These are phyloP conservation scores for Pisolithus tinctorius DNA, from an alignment of 768 basidiomycete species.

Conservation along the genomic window DNA sequence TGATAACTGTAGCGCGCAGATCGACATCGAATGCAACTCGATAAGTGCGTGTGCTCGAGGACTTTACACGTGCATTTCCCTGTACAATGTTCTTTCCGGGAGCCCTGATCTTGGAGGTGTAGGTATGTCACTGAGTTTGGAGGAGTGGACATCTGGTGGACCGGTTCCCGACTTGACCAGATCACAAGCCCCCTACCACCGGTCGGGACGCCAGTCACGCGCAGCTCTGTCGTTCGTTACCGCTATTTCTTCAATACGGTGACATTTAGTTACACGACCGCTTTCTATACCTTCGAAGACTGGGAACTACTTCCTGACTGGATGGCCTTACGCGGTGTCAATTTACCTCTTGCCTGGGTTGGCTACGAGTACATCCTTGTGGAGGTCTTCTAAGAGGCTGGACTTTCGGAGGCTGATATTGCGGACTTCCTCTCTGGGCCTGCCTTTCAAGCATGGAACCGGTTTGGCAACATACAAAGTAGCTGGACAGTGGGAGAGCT, in stretches of 20 bases:
- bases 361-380: conserved; percentile 34
- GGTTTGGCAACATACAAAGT: conserved; percentile 38
- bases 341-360: conserved; percentile 37
- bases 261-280: conserved; percentile 35
- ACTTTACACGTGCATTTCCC: conserved; percentile 28
- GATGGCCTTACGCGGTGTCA: conserved; percentile 35
- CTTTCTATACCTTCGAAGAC: conserved; percentile 34
- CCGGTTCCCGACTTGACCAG: conserved; percentile 31
- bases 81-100: neutral
- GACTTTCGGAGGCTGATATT: conserved; percentile 31
- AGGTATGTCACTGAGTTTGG: conserved; percentile 33
- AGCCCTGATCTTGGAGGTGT: neutral
- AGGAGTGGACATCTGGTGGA: conserved; percentile 39
- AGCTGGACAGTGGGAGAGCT: conserved; percentile 30
- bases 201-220: conserved; percentile 26
- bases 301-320: conserved; percentile 37
- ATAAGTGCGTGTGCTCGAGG: conserved; percentile 33
- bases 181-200: conserved; percentile 25
- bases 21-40: conserved; percentile 30
- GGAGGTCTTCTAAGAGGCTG: conserved; percentile 32
- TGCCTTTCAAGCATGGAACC: conserved; percentile 36
- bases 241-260: conserved; percentile 39
- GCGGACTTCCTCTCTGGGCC: conserved; percentile 30
- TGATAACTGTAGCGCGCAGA: conserved; percentile 5
- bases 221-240: conserved; percentile 30